These are phyloP conservation scores for Breviolum minutum DNA, from an alignment of 73 alveolate genomes.

Conservation along the genomic window DNA sequence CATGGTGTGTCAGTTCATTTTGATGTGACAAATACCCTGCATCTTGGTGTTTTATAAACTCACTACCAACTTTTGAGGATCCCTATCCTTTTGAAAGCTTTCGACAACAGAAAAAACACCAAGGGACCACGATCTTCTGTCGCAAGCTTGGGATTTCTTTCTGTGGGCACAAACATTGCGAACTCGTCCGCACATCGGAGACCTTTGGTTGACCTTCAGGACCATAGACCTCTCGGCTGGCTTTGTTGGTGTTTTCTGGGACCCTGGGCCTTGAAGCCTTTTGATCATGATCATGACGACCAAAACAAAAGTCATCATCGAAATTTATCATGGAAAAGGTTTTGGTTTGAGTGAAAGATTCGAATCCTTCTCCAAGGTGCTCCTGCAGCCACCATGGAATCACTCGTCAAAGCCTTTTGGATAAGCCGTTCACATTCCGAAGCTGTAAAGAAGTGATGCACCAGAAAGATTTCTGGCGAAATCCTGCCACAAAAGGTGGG, in stretches of 20 bases:
- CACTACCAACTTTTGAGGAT: too few relatives aligned
- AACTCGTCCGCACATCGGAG: conserved; percentile 37
- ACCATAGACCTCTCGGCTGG: neutral
- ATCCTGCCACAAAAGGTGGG: conserved; percentile 11
- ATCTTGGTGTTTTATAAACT: neutral
- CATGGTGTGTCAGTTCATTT: too few relatives aligned
- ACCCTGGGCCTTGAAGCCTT: neutral
- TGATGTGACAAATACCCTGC: neutral
- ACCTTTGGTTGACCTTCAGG: neutral
- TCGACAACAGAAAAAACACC: too few relatives aligned
- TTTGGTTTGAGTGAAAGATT: neutral
- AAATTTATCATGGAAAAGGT: neutral
- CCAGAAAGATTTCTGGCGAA: conserved; percentile 58
- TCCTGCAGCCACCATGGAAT: conserved; percentile 61
- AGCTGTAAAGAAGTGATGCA: conserved; percentile 68
- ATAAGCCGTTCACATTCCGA: conserved; percentile 50
- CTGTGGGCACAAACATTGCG: conserved; percentile 75
- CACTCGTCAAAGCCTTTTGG: conserved; percentile 6
- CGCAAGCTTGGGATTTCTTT: conserved; percentile 51
- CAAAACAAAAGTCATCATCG: neutral
- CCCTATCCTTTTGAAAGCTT: too few relatives aligned
- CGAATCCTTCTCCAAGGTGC: neutral
- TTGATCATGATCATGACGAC: neutral
- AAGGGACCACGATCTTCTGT: conserved; percentile 8
- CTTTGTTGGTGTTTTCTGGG: neutral